Percentiles rank a stretch among this genome's conserved stretches.
These are phyloP conservation scores for Rhamnella rubrinervis DNA, from an alignment of 331 rosid genomes.

Conservation along the genomic window DNA sequence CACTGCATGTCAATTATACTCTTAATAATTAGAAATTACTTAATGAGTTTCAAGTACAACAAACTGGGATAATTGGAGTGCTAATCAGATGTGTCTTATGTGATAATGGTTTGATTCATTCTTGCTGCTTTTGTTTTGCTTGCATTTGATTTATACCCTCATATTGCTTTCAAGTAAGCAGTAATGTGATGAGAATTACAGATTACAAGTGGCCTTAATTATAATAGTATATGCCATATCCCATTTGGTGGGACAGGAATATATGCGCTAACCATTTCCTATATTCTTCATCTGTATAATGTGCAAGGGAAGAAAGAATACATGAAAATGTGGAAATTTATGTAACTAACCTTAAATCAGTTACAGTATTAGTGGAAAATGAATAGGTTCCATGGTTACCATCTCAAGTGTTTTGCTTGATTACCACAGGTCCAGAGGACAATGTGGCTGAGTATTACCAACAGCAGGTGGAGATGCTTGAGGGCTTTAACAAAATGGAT, in stretches of 20 bases:
- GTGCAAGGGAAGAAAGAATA: no score
- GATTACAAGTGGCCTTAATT: neutral
- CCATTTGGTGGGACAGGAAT: neutral
- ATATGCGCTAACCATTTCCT: neutral
- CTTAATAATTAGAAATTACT: neutral
- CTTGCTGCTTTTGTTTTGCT: neutral
- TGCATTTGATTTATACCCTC: neutral
- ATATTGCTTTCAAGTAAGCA: neutral
- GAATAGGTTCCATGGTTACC: neutral
- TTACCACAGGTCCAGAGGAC: constrained; percentile 73
- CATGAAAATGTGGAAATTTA: neutral
- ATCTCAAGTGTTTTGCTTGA: constrained; percentile 1
- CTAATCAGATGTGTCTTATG: neutral
- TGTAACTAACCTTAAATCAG: neutral
- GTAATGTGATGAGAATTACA: no score
- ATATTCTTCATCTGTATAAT: neutral
- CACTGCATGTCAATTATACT: neutral
- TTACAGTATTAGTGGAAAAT: neutral
- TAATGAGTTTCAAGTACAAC: neutral
- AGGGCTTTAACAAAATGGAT: constrained; percentile 96
- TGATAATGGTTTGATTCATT: no score
- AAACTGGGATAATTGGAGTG: neutral
- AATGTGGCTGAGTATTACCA: constrained; percentile 91
- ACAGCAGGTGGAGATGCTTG: constrained; percentile 93
- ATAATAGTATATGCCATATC: neutral